Evolutionary conservation across 2,329 filamentous ascomycete genomes (phyloP), one percentile per base, ranked within the genome.

Genomic region (Hirsutella minnesotensis): DNA sequence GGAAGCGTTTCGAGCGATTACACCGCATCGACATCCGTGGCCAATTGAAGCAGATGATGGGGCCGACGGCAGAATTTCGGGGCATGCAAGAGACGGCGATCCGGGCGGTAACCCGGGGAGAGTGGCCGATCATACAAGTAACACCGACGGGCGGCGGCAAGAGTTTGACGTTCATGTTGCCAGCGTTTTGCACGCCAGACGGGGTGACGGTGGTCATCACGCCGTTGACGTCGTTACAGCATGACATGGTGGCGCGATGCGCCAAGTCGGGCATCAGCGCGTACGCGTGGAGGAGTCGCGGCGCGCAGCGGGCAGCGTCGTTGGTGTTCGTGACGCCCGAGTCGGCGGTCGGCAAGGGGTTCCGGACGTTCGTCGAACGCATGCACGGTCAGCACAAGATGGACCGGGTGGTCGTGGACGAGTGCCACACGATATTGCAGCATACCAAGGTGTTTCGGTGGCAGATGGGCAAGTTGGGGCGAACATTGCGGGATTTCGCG

Each of bases 81-180:
- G 40, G 44, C 4, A 18, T 45, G 20, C 33, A 52, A 30, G 29
- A 42, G 39, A 35, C 12, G 22, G 47, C 41, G n/a, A 35, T 52
- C 12, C n/a, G 36, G n/a, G 38, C 42, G 12, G 43, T 51, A 2
- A 27, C 42, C 8, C 24, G 16, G 5, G 20, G 38, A 3, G 36
- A 45, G 37, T 45, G 36, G 19, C 40, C 42, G 22, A 33, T 52
- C 1, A 13, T 52, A 4, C 20, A 47, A 39, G 42, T 52, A 1
- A 44, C 39, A 22, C 21, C 37, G 2, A 52, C 40, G 13, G 42
- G 45, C 4, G 41, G 43, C n/a, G 46, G 46, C 19, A 51, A 52
- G 42, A 52, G 44, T 22, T 18, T 52, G 13, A 46, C 40, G 34
- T 51, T 52, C 19, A 49, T 51, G 20, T 45, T 52, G 27, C 44